Evolutionary conservation across 176 grass and related monocot species (phyloP).

Genomic region (Saccharum spontaneum): DNA sequence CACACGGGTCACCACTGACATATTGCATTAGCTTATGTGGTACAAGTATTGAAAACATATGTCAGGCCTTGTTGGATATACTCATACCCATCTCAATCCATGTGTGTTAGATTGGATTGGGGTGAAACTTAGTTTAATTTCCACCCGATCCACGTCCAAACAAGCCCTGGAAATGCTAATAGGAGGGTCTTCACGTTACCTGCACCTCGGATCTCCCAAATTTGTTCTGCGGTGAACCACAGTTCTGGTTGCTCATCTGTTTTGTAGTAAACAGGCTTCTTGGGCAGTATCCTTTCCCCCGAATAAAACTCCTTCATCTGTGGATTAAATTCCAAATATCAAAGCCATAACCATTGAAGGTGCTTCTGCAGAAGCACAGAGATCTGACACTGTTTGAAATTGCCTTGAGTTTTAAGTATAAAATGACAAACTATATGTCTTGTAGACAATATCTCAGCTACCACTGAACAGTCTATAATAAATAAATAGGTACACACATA

Average conservation of each 20-base stretch:
- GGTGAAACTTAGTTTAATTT: not conserved
- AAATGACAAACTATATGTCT: constrained; percentile 21
- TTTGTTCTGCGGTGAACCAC: constrained; percentile 78
- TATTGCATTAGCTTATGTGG: not conserved
- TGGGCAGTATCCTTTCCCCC: constrained; percentile 69
- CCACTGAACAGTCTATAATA: constrained; percentile 2
- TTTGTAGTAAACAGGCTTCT: constrained; percentile 90
- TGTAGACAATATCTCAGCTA: not conserved
- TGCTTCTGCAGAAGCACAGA: not conserved
- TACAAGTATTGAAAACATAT: not conserved
- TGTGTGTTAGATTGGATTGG: not conserved
- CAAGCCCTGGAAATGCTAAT: not conserved
- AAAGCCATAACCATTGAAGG: not conserved
- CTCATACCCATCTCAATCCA: not conserved
- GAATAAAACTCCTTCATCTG: constrained; percentile 90
- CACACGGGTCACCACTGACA: not conserved
- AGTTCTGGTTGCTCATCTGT: constrained; percentile 81
- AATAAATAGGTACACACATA: not conserved
- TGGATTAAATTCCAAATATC: not conserved
- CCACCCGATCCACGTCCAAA: not conserved
- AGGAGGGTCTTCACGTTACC: constrained; percentile 40
- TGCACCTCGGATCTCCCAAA: constrained; percentile 91
- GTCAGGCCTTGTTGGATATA: not conserved
- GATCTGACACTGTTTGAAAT: not conserved
- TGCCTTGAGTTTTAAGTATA: not conserved